A percentile compares a stretch with the other conserved stretches of the same genome.
These are phyloP conservation scores for Kwoniella pini DNA, from an alignment of 768 basidiomycete genomes.

Conservation along the genomic window DNA sequence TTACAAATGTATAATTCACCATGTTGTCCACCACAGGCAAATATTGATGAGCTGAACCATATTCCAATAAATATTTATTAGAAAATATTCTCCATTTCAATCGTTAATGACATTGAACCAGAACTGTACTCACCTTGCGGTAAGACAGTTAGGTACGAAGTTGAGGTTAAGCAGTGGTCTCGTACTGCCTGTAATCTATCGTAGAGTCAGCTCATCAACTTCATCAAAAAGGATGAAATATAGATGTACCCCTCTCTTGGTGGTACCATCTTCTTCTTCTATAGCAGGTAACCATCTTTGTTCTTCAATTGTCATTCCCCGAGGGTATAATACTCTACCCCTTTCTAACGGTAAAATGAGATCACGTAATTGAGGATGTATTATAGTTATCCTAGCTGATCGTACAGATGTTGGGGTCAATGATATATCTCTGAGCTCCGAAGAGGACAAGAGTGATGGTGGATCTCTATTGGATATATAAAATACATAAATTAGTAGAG, in stretches of 20 bases:
- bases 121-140: slow-evolving; percentile 44
- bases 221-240: neutral
- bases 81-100: neutral
- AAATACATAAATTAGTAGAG: neutral
- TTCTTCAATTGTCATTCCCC: slow-evolving; percentile 17
- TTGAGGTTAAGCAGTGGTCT: slow-evolving; percentile 37
- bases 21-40: slow-evolving; percentile 53
- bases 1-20: slow-evolving; percentile 49
- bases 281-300: slow-evolving; percentile 16
- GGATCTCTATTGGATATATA: slow-evolving; percentile 6
- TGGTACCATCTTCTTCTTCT: slow-evolving; percentile 20
- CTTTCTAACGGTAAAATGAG: slow-evolving; percentile 67
- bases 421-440: slow-evolving; percentile 41
- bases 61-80: too few species aligned
- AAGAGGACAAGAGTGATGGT: slow-evolving; percentile 25
- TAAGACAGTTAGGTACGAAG: slow-evolving; percentile 53
- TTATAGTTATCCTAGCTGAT: slow-evolving; percentile 44
- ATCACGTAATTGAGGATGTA: slow-evolving; percentile 68
- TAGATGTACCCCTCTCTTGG: slow-evolving; percentile 15
- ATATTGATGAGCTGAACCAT: slow-evolving; percentile 29
- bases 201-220: too few species aligned
- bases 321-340: slow-evolving; percentile 15
- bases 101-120: neutral
- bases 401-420: slow-evolving; percentile 30
- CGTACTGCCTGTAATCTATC: slow-evolving; percentile 24